Percentiles rank a stretch among this genome's conserved stretches.
Conservation (phyloP, 352 stramenopile genomes). For the Saprolegnia diclina region DNA sequence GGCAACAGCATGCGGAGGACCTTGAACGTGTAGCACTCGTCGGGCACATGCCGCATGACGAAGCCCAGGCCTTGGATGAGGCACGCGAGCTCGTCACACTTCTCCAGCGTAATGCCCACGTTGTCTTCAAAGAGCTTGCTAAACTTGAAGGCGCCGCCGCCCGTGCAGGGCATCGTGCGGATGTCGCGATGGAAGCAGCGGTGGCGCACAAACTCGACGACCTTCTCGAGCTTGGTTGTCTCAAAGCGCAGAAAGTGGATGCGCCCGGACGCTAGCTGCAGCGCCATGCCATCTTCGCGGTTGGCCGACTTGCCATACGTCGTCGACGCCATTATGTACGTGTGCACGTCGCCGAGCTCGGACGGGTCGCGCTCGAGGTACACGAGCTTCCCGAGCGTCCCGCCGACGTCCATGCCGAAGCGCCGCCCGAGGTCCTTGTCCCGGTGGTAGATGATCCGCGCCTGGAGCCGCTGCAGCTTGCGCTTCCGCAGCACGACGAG, state of each 20-base stretch:
- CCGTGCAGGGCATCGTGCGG: conserved; percentile 83
- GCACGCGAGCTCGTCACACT: conserved; percentile 95
- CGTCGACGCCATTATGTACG: conserved; percentile 39
- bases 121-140: conserved; percentile 80
- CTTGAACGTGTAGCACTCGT: conserved; percentile 96
- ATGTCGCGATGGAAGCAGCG: conserved; percentile 89
- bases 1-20: background rate
- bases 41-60: conserved; percentile 84
- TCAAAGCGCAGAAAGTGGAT: conserved; percentile 92
- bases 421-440: conserved; percentile 56
- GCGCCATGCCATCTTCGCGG: conserved; percentile 42
- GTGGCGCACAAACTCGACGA: conserved; percentile 61
- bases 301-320: conserved; percentile 47
- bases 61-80: conserved; percentile 97
- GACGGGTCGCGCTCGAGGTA: conserved; percentile 81
- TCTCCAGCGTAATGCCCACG: conserved; percentile 89
- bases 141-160: conserved; percentile 95
- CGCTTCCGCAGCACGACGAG: conserved; percentile 61
- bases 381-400: conserved; percentile 89
- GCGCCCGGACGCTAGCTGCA: conserved; percentile 83
- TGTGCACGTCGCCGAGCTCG: conserved; percentile 28
- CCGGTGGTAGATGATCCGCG: conserved; percentile 63
- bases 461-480: conserved; percentile 62
- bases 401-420: conserved; percentile 92
- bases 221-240: conserved; percentile 59